Percentiles rank a stretch among this genome's conserved stretches.
phyloP scores from a whole-genome alignment of 148 eudicot species.

The Gaultheria prostrata region DNA sequence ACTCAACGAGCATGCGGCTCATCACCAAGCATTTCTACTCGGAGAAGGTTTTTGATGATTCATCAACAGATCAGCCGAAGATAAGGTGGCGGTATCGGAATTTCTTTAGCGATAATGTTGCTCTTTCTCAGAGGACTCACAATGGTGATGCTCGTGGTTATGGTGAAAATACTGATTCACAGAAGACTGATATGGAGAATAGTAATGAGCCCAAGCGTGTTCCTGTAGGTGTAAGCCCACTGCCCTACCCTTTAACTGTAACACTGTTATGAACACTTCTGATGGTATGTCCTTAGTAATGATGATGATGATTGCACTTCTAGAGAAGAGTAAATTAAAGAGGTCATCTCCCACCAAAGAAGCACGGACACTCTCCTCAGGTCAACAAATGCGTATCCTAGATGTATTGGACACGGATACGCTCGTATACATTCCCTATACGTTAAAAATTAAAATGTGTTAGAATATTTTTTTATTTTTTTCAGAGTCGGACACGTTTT shows the following conservation, averaged over 20 bases:
- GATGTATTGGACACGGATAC: no score
- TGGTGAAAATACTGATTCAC: constrained; percentile 15
- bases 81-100: constrained; percentile 46
- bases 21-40: constrained; percentile 56
- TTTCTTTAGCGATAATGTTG: constrained; percentile 28
- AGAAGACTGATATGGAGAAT: not conserved
- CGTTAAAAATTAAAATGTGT: no score
- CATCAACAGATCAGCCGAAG: constrained; percentile 40
- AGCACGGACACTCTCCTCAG: no score
- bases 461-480: no score
- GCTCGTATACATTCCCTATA: no score
- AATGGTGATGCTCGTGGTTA: constrained; percentile 9
- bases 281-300: not conserved
- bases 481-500: no score
- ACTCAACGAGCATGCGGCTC: constrained; percentile 37
- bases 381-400: no score
- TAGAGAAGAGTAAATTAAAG: not conserved
- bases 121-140: constrained; percentile 14
- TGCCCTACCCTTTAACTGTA: not conserved
- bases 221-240: constrained; percentile 10
- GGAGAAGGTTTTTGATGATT: constrained; percentile 60
- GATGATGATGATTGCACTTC: not conserved
- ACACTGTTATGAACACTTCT: no score
- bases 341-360: no score
- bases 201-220: not conserved